Base-by-base conservation (phyloP, 192 early-diverging fungal species). In the Diversispora eburnea region DNA sequence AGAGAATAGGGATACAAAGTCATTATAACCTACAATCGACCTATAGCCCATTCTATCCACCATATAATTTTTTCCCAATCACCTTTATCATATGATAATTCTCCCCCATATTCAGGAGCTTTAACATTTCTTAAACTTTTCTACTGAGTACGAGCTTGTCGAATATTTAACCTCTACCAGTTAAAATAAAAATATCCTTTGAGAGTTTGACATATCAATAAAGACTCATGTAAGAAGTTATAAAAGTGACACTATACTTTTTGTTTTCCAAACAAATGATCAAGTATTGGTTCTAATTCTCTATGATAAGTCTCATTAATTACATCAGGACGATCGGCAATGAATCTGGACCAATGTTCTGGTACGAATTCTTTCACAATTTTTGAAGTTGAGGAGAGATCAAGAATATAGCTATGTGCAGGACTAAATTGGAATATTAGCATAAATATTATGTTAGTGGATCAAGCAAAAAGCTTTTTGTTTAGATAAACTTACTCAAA, bases 11-110 rank as follows among this genome's bases (percentile, higher is more conserved):
- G n/a, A 62, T 43, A 43, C 41, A 42, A 45, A 49, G 45, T 48
- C 10, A 49, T 66, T 70, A 13, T 22, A n/a, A 69, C 49, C 52
- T 66, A 74, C 20, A 74, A 74, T 65, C 45, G 65, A 20, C 73
- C 49, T n/a, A 74, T 48, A 42, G 73, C 73, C 41, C 51, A 47
- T 39, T 67, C 63, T 42, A 56, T 47, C 64, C 63, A 74, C 60
- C 63, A 74, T 68, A 67, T 19, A 15, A 74, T 67, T 5, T 74
- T 74, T 25, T 67, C 39, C 62, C 73, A 74, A 8, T 74, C 62
- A 39, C 67, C 73, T 66, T 74, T 66, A 65, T 55, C 22, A 66
- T 74, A 67, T 19, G 73, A 74, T 15, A 74, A 74, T 39, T 54
- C 39, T 54, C 66, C 63, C 3, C 54, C 19, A 19, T 67, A 46